phyloP scores from a whole-genome alignment of 2,329 filamentous ascomycete genomes.

The Monosporascus sp. region DNA sequence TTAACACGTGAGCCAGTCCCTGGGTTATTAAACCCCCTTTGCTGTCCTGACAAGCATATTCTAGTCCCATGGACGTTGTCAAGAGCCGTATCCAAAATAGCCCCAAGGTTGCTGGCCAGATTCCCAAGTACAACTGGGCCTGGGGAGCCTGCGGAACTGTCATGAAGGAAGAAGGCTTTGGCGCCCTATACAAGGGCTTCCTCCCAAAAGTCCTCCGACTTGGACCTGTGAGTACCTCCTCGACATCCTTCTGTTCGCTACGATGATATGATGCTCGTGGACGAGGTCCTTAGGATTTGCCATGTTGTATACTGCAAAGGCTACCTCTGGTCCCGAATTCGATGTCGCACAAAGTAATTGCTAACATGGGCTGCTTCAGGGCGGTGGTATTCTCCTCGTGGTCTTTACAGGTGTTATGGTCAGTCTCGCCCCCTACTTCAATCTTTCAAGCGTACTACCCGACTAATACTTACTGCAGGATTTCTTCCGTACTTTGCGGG shows the following conservation, averaged over 20 bases:
- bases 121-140: conserved; percentile 98
- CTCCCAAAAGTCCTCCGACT: conserved; percentile 83
- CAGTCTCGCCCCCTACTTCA: neutral
- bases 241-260: neutral
- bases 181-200: conserved; percentile 95
- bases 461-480: conserved; percentile 7
- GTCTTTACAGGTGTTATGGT: conserved; percentile 79
- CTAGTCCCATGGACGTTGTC: conserved; percentile 82
- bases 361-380: conserved; percentile 2
- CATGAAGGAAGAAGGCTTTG: conserved; percentile 87
- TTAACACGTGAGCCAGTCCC: conserved; percentile 62
- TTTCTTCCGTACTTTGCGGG: conserved; percentile 19
- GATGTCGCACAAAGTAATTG: neutral
- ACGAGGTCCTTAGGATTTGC: no score
- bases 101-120: conserved; percentile 70
- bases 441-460: neutral
- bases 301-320: no score
- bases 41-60: neutral
- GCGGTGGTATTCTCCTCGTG: conserved; percentile 62
- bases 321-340: no score
- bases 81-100: conserved; percentile 98
- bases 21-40: neutral
- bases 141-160: conserved; percentile 83
- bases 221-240: conserved; percentile 32
- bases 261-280: neutral